Percentiles rank a stretch among this genome's conserved stretches.
These are phyloP conservation scores for Pleurotus sapidus DNA, from an alignment of 768 basidiomycete species.

Conservation along the genomic window DNA sequence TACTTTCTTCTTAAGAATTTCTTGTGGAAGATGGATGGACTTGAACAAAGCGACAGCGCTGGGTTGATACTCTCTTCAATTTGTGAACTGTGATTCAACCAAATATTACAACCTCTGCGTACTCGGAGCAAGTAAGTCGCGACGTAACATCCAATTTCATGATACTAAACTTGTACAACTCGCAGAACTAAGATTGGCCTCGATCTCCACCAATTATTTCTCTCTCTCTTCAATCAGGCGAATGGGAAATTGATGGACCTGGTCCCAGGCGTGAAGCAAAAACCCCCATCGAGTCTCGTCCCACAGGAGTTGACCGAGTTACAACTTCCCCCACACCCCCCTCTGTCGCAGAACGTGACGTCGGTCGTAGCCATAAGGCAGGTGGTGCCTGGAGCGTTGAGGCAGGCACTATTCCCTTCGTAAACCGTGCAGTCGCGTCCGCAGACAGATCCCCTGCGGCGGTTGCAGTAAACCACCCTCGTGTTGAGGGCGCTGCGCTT, in stretches of 20 bases:
- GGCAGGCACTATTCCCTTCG: neutral
- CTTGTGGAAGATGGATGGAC: too few relatives aligned
- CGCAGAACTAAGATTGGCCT: too few relatives aligned
- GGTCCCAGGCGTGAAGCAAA: conserved; percentile 2
- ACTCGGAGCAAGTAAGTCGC: too few relatives aligned
- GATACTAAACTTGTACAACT: too few relatives aligned
- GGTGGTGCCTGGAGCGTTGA: neutral
- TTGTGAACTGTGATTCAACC: too few relatives aligned
- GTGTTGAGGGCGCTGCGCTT: neutral
- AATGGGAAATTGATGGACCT: neutral
- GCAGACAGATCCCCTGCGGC: neutral
- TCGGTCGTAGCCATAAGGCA: neutral
- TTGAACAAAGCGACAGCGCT: too few relatives aligned
- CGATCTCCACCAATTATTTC: neutral
- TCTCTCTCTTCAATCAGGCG: neutral
- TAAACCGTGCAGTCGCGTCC: neutral
- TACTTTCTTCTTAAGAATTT: too few relatives aligned
- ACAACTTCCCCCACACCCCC: neutral
- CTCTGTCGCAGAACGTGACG: neutral
- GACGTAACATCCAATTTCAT: too few relatives aligned
- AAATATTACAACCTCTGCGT: too few relatives aligned
- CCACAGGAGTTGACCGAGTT: neutral
- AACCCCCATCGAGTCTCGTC: neutral
- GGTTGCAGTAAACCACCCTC: neutral
- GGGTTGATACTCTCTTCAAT: too few relatives aligned